phyloP scores from a whole-genome alignment of 331 rosid genomes.

The Cucumis variabilis region DNA sequence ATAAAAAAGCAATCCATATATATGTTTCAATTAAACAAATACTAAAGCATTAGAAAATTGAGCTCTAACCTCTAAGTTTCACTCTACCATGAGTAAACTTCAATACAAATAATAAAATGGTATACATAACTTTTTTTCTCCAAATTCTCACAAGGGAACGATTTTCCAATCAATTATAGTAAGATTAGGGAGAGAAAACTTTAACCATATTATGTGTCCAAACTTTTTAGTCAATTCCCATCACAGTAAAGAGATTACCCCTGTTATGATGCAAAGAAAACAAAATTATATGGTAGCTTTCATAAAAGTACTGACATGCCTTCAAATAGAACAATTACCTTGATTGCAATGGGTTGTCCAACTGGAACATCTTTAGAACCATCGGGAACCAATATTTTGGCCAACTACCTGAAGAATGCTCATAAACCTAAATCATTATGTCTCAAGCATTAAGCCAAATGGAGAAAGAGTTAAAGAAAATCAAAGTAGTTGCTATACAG shows the following conservation, averaged over 20 bases:
- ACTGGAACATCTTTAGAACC: slow-evolving; percentile 96
- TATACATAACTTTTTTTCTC: neutral
- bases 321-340: slow-evolving; percentile 51
- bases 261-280: neutral
- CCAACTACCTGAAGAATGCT: slow-evolving; percentile 70
- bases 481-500: neutral
- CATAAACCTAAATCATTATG: slow-evolving; percentile 14
- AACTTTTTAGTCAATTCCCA: neutral
- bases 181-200: neutral
- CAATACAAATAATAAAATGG: neutral
- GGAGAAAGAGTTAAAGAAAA: neutral
- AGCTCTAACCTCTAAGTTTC: slow-evolving; percentile 13
- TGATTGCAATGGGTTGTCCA: slow-evolving; percentile 93
- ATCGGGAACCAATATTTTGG: slow-evolving; percentile 90
- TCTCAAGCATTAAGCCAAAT: no score
- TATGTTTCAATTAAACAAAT: neutral
- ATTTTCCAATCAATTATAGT: neutral
- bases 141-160: neutral
- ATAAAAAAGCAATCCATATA: neutral
- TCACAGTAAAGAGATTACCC: neutral
- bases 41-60: neutral
- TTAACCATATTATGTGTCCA: neutral
- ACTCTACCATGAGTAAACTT: neutral
- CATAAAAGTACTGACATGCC: slow-evolving; percentile 35
- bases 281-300: slow-evolving; percentile 1